A percentile compares a stretch with the other conserved stretches of the same genome.
phyloP scores from a whole-genome alignment of 805 yeast species.

The Danielia oregonensis region DNA sequence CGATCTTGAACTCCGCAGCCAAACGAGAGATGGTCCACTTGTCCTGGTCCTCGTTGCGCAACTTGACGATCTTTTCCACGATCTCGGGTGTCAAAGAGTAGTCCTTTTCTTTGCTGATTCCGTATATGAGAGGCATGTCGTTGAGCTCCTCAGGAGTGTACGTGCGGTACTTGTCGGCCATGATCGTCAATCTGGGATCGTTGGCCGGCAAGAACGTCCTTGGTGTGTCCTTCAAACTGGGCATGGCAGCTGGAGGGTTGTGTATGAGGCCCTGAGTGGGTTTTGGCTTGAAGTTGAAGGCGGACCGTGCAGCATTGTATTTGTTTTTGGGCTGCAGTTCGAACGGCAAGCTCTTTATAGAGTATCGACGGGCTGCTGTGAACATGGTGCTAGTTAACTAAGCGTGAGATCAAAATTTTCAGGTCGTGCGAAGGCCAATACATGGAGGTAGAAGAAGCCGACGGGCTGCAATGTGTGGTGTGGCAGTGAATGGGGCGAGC shows the following conservation, averaged over 20 bases:
- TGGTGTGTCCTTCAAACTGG: constrained; percentile 60
- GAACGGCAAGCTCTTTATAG: constrained; percentile 25
- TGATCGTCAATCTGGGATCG: constrained; percentile 52
- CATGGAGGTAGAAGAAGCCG: not conserved
- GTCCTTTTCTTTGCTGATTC: constrained; percentile 35
- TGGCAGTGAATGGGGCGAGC: no score
- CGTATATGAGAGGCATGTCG: constrained; percentile 41
- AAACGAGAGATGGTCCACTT: constrained; percentile 60
- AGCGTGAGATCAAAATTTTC: constrained; percentile 6
- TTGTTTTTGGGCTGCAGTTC: constrained; percentile 46
- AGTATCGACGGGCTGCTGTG: constrained; percentile 12
- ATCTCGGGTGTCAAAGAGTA: constrained; percentile 58
- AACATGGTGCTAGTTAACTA: constrained; percentile 4
- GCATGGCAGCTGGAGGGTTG: constrained; percentile 57
- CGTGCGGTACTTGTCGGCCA: constrained; percentile 22
- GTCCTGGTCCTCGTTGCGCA: constrained; percentile 57
- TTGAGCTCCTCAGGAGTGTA: constrained; percentile 32
- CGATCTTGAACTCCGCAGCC: constrained; percentile 57
- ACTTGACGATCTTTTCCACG: constrained; percentile 50
- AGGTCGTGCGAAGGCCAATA: constrained; percentile 18
- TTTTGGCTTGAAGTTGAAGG: constrained; percentile 59
- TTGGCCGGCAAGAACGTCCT: constrained; percentile 59
- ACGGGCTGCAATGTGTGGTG: not conserved
- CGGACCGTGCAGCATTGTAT: constrained; percentile 60
- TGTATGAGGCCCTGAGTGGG: constrained; percentile 56